A percentile compares a stretch with the other conserved stretches of the same genome.
These are phyloP conservation scores for Nemania bipapillata DNA, from an alignment of 2,329 filamentous ascomycete species.

Conservation along the genomic window DNA sequence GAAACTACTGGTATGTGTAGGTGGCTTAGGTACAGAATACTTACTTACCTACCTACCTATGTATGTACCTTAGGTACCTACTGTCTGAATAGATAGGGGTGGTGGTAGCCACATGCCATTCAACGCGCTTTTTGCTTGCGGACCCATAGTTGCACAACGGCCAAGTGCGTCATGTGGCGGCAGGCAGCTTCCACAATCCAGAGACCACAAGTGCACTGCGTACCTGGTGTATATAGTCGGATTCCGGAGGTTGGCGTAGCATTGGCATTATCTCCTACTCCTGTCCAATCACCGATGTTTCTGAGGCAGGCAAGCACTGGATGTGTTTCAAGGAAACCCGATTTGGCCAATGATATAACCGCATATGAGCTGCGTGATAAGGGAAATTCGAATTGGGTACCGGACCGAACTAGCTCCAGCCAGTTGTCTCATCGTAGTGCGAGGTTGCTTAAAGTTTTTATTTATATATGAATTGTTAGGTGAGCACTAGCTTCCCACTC, in stretches of 20 bases:
- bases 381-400: background rate
- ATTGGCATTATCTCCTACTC: background rate
- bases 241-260: conserved; percentile 4
- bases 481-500: background rate
- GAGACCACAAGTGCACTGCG: background rate
- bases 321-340: background rate
- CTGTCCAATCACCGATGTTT: background rate
- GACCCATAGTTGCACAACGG: conserved; percentile 23
- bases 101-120: conserved; percentile 16
- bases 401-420: background rate
- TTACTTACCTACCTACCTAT: too few relatives aligned
- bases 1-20: too few relatives aligned
- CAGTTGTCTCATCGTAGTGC: background rate
- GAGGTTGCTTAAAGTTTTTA: background rate
- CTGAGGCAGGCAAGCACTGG: background rate
- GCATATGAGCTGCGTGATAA: background rate
- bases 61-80: background rate
- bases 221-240: background rate
- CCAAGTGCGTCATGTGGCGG: conserved; percentile 34
- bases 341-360: background rate
- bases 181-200: conserved; percentile 18
- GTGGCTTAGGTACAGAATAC: too few relatives aligned
- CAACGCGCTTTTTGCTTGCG: conserved; percentile 6
- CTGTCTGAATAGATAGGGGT: background rate
- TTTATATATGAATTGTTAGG: background rate